Base-by-base conservation (phyloP, 345 rosid species). In the Lepidium didymum region DNA sequence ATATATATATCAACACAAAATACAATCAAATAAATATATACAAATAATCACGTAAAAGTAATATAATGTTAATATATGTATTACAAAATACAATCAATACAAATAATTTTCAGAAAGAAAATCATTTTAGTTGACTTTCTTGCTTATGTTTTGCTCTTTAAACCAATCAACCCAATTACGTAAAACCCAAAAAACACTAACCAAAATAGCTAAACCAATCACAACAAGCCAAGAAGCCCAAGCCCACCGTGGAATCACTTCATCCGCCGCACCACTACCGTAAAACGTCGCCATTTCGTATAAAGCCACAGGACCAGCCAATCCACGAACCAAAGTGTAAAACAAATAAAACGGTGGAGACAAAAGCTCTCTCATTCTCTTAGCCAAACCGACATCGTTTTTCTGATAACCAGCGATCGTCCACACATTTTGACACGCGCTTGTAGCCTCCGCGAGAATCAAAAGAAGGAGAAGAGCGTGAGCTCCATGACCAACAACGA, bases 171-270 rank as follows among this genome's bases (percentile, higher is more conserved):
- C 9, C 98, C 97, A 88, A 33, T 86, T 78, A 52, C 76, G 75
- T 13, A 66, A 67, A 46, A 86, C 79, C 98, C 98, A 90, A 41
- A 81, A 52, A 19, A 84, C 34, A 75, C 96, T 88, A 60, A 81
- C 78, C 67, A 82, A 40, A 33, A 87, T 83, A 56, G 89, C 96
- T 16, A 64, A 55, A 1, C 55, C 81, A 62, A 79, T 85, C 38
- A 93, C 85, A 69, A 82, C 56, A 42, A 84, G 77, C 98, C 98
- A 88, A 50, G 96, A 93, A n/a, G 70, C 7, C 98, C 98, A 83
- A 54, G 81, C 92, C 98, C 98, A 93, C 66, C 43, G 51, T 7
- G 96, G 94, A 62, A 90, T 36, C 44, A 68, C 70, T 76, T 66
- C 73, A 4, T 69, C 70, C 33, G 74, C 85, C 36, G 55, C 80